These are phyloP conservation scores for Tilletia setariae DNA, from an alignment of 1,284 basidiomycete genomes.

Conservation along the genomic window DNA sequence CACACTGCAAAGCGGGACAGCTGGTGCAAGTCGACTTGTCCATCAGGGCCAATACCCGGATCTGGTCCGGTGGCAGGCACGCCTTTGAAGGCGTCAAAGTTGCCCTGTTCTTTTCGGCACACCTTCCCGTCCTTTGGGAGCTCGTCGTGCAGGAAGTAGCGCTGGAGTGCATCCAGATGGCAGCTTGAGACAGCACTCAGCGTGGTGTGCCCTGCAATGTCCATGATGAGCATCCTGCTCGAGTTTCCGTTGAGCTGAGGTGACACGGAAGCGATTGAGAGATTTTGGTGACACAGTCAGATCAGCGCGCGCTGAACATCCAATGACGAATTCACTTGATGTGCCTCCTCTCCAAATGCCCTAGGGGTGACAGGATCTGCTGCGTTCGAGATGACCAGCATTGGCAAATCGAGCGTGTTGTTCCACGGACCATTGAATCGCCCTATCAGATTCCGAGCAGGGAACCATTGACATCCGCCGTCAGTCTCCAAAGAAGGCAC, in stretches of 20 bases:
- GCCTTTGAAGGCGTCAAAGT: no score
- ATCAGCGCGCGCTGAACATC: no score
- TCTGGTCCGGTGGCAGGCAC: no score
- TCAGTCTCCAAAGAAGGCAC: conserved; percentile 6
- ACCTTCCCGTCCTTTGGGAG: conserved; percentile 19
- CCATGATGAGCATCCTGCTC: conserved; percentile 23
- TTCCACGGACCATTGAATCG: conserved; percentile 22
- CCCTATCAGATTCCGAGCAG: background rate
- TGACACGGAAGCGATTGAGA: background rate
- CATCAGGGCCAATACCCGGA: no score
- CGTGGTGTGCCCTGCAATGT: conserved; percentile 24
- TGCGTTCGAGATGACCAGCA: conserved; percentile 30
- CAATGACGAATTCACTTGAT: conserved; percentile 13
- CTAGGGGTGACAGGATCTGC: conserved; percentile 30
- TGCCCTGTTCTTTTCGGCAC: conserved; percentile 21
- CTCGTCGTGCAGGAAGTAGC: conserved; percentile 23
- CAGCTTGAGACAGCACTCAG: conserved; percentile 23
- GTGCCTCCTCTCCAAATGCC: conserved; percentile 20
- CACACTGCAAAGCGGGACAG: no score
- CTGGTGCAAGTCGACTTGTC: no score
- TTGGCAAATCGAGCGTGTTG: conserved; percentile 21
- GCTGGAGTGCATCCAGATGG: background rate
- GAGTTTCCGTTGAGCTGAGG: conserved; percentile 23
- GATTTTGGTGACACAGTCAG: no score
- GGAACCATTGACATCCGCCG: conserved; percentile 6